phyloP scores from a whole-genome alignment of 805 yeast genomes.

The Saturnispora kantuleensis region DNA sequence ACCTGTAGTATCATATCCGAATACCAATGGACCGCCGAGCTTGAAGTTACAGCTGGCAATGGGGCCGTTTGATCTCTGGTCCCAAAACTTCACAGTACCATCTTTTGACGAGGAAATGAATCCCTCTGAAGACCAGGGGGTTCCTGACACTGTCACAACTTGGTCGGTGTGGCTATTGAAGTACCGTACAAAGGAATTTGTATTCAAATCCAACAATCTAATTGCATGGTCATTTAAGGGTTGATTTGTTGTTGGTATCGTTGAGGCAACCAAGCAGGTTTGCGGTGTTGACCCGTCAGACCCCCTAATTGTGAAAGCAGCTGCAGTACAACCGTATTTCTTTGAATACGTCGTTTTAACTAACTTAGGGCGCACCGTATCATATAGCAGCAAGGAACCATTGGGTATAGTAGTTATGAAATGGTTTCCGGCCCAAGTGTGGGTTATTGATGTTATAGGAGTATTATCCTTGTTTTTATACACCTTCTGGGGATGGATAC shows the following conservation, averaged over 20 bases:
- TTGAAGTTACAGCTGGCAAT: slow-evolving; percentile 40
- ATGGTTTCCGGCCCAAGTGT: slow-evolving; percentile 13
- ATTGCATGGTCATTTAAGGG: slow-evolving; percentile 52
- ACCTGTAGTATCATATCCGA: slow-evolving; percentile 62
- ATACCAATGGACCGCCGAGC: background rate
- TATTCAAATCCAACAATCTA: slow-evolving; percentile 65
- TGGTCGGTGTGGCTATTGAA: slow-evolving; percentile 78
- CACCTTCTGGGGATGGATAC: background rate
- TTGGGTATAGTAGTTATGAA: slow-evolving; percentile 70
- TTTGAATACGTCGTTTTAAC: slow-evolving; percentile 65
- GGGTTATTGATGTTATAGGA: slow-evolving; percentile 5
- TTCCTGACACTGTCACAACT: slow-evolving; percentile 65
- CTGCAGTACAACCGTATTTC: slow-evolving; percentile 87
- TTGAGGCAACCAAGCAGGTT: slow-evolving; percentile 69
- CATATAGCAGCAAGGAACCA: slow-evolving; percentile 77
- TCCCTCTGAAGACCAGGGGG: slow-evolving; percentile 36
- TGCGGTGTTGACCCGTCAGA: slow-evolving; percentile 38
- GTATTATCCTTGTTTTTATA: background rate
- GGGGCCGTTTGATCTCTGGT: slow-evolving; percentile 55
- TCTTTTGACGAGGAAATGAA: slow-evolving; percentile 48
- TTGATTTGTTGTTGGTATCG: slow-evolving; percentile 30
- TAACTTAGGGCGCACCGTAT: slow-evolving; percentile 57
- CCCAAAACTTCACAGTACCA: slow-evolving; percentile 82
- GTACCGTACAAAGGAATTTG: slow-evolving; percentile 73
- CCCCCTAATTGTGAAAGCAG: slow-evolving; percentile 59